A percentile compares a stretch with the other conserved stretches of the same genome.
Evolutionary conservation across 306 rosid species (phyloP).

Genomic region (Glycine latifolia): DNA sequence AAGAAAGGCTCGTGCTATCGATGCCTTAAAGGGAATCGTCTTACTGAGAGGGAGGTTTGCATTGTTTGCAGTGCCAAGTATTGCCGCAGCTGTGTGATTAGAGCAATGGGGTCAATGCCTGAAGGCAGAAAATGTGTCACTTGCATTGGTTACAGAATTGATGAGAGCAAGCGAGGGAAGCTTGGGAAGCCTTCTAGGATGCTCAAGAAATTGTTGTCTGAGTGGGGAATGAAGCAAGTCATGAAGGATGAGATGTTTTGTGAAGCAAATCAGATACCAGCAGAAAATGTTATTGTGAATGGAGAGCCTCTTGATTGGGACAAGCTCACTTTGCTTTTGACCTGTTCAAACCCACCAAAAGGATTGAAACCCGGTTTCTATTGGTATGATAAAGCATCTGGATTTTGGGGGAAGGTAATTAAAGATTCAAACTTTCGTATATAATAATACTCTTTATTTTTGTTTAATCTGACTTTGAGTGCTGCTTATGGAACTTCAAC

Average conservation of each 20-base stretch:
- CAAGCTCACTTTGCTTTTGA: slow-evolving; percentile 53
- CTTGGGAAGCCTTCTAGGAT: slow-evolving; percentile 67
- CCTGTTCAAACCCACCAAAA: slow-evolving; percentile 67
- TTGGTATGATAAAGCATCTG: slow-evolving; percentile 86
- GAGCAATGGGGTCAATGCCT: slow-evolving; percentile 91
- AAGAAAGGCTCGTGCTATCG: slow-evolving; percentile 71
- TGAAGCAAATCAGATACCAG: slow-evolving; percentile 67
- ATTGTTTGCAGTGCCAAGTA: slow-evolving; percentile 79
- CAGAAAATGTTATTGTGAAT: slow-evolving; percentile 59
- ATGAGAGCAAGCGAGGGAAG: slow-evolving; percentile 59
- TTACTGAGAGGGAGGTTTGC: slow-evolving; percentile 73
- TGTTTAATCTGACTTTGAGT: background rate
- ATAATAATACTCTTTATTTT: background rate
- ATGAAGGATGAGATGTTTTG: slow-evolving; percentile 61
- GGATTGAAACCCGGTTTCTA: slow-evolving; percentile 71
- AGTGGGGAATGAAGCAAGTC: slow-evolving; percentile 50
- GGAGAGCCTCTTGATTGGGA: slow-evolving; percentile 57
- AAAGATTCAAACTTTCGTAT: background rate
- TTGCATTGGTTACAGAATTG: slow-evolving; percentile 66
- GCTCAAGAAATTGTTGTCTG: slow-evolving; percentile 63
- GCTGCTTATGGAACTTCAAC: background rate
- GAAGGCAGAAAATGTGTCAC: slow-evolving; percentile 82
- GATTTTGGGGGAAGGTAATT: slow-evolving; percentile 87
- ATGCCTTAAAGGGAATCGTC: slow-evolving; percentile 68
- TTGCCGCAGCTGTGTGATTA: slow-evolving; percentile 65